Base-by-base conservation (phyloP, 1,139 yeast genomes). In the Kurtzmaniella natalensis region DNA sequence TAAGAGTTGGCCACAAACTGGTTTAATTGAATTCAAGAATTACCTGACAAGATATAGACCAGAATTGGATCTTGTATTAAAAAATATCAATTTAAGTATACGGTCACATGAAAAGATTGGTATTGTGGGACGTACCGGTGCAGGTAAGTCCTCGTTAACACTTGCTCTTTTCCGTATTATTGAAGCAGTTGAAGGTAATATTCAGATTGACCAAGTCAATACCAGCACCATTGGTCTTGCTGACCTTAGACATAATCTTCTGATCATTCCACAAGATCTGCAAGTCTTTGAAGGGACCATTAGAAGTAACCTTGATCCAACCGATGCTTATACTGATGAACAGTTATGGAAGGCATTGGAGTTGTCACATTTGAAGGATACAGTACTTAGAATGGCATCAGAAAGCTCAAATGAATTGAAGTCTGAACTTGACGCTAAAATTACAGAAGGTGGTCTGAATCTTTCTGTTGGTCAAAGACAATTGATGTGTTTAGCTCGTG, bases 261-360 rank as follows among this genome's bases (percentile, higher is more conserved):
- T 95, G 0, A 92, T 92, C 46, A 92, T 92, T 48, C 98, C 98
- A 1, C 98, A 92, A 59, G 98, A 92, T 52, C 86, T 97, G 0
- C 97, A 92, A 59, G 94, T 89, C 4, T 89, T 92, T 54, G 89
- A 87, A 62, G 98, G 98, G 26, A 76, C 95, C 0, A 70, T 92
- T 30, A 73, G 95, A 50, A 81, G 85, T 30, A 92, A 92, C 57
- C 72, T 92, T 49, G 98, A 92, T 54, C 98, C 98, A 16, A 80
- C 85, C 3, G 64, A 72, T 28, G 64, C 61, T 32, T 80, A 72
- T 51, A 68, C 76, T 3, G 96, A 87, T 50, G 86, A 81, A 16
- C 80, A 83, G 44, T 69, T 92, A 21, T 92, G 96, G 96, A 69
- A 74, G 26, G 95, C 87, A 0, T 68, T 92, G 44, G 92, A 83